phyloP scores from a whole-genome alignment of 148 eudicot genomes.

The Camellia granthamiana region DNA sequence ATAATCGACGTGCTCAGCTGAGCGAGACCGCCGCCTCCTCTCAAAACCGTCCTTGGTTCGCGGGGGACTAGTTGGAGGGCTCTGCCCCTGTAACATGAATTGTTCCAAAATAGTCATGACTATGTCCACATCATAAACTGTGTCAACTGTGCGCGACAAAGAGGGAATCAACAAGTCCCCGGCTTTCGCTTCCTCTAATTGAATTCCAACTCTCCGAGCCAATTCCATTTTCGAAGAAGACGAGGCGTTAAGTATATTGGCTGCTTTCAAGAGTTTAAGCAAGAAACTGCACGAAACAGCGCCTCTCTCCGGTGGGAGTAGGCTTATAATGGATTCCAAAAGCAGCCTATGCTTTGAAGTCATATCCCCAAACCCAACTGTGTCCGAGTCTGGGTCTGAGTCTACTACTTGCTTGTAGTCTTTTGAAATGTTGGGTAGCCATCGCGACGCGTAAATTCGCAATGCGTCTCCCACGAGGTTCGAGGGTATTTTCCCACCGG shows the following conservation, averaged over 20 bases:
- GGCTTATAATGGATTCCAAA: conserved; percentile 73
- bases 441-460: conserved; percentile 61
- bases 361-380: conserved; percentile 29
- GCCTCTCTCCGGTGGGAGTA: conserved; percentile 64
- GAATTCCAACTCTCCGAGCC: conserved; percentile 63
- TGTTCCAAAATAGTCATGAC: conserved; percentile 62
- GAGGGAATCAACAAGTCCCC: conserved; percentile 60
- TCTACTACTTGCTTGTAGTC: conserved; percentile 22
- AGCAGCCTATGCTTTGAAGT: conserved; percentile 39
- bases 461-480: conserved; percentile 69
- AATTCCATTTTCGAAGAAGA: conserved; percentile 59
- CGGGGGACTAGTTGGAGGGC: conserved; percentile 69
- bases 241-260: conserved; percentile 53
- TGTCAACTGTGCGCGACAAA: conserved; percentile 10
- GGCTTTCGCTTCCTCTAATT: conserved; percentile 70
- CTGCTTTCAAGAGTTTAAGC: conserved; percentile 59
- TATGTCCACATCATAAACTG: conserved; percentile 63
- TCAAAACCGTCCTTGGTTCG: conserved; percentile 47
- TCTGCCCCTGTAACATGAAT: conserved; percentile 61
- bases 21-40: conserved; percentile 62
- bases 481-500: conserved; percentile 56
- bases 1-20: conserved; percentile 59
- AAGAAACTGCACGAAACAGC: conserved; percentile 70
- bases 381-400: conserved; percentile 28
- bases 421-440: conserved; percentile 57